phyloP scores from a whole-genome alignment of 176 grass and related monocot species.

The Raddia distichophylla region DNA sequence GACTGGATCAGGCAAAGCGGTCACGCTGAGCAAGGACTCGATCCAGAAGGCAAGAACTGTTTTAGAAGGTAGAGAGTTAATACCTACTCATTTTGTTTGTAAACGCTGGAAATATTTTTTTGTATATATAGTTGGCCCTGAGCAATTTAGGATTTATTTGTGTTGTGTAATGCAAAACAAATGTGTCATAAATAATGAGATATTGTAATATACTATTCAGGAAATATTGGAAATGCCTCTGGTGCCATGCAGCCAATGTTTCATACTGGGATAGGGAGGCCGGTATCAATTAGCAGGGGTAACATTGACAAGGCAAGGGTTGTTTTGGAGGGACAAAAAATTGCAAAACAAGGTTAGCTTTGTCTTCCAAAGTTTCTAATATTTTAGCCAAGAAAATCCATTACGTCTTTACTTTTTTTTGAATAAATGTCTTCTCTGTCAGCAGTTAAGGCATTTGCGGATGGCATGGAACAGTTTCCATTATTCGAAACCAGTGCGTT shows the following conservation, averaged over 20 bases:
- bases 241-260: too few species aligned
- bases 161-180: too few species aligned
- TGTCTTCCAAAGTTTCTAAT: background rate
- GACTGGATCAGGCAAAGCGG: slow-evolving; percentile 49
- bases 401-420: slow-evolving; percentile 30
- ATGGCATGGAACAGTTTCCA: slow-evolving; percentile 43
- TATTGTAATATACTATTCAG: too few species aligned
- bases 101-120: too few species aligned
- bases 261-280: too few species aligned
- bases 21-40: slow-evolving; percentile 36
- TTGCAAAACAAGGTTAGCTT: slow-evolving; percentile 28
- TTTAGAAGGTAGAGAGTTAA: slow-evolving; percentile 56
- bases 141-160: too few species aligned
- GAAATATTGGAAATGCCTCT: too few species aligned
- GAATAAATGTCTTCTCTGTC: slow-evolving; percentile 1
- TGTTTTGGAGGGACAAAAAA: slow-evolving; percentile 52
- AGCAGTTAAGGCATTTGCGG: slow-evolving; percentile 20
- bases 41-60: slow-evolving; percentile 46
- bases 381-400: slow-evolving; percentile 3
- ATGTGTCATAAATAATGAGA: too few species aligned
- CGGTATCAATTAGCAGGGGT: slow-evolving; percentile 42
- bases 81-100: too few species aligned
- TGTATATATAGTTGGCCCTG: too few species aligned
- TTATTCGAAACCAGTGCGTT: slow-evolving; percentile 56
- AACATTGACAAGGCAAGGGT: slow-evolving; percentile 59